These are phyloP conservation scores for Colletotrichum sp. DNA, from an alignment of 2,329 filamentous ascomycete species.

Conservation along the genomic window DNA sequence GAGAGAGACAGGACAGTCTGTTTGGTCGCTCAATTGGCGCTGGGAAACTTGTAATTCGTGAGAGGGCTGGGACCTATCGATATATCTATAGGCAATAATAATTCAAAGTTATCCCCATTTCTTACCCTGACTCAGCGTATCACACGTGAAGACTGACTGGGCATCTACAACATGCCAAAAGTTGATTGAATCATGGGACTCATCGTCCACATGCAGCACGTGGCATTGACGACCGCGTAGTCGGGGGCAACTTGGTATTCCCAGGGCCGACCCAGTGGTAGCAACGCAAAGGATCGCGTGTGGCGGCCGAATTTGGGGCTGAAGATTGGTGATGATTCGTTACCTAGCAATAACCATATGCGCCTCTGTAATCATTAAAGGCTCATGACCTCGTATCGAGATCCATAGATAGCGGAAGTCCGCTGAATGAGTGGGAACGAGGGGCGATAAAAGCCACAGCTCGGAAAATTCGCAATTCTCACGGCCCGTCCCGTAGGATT, in stretches of 20 bases:
- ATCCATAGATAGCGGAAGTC: background rate
- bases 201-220: background rate
- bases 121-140: fast-evolving
- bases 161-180: fast-evolving
- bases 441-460: background rate
- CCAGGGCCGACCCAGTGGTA: background rate
- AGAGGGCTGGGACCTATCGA: background rate
- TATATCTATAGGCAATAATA: fast-evolving
- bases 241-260: background rate
- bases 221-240: fast-evolving
- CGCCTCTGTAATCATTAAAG: fast-evolving
- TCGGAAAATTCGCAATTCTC: background rate
- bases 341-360: fast-evolving
- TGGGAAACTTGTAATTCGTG: background rate
- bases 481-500: background rate
- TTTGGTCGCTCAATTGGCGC: background rate
- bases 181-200: fast-evolving
- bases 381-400: background rate
- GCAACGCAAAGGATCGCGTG: background rate
- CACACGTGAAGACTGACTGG: background rate
- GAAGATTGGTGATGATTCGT: background rate
- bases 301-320: background rate
- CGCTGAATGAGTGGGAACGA: background rate
- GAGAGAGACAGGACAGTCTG: background rate
- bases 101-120: background rate